A percentile compares a stretch with the other conserved stretches of the same genome.
These are phyloP conservation scores for Psilocybe cubensis DNA, from an alignment of 768 basidiomycete genomes.

Conservation along the genomic window DNA sequence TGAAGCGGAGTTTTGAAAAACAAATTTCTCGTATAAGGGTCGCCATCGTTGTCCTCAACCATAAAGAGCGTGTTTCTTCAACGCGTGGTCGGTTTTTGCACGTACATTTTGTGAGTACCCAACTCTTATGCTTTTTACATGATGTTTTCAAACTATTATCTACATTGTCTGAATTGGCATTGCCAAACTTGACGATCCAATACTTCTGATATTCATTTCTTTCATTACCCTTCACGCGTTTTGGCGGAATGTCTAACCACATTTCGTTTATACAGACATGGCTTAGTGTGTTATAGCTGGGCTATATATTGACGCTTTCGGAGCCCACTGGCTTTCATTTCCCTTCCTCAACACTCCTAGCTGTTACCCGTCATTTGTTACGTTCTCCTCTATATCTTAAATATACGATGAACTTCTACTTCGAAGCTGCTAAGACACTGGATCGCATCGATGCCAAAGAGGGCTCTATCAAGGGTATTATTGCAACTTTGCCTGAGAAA, in stretches of 20 bases:
- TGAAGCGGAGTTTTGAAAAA: constrained; percentile 36
- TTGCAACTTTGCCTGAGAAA: constrained; percentile 74
- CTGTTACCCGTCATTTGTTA: constrained; percentile 11
- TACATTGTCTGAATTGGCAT: constrained; percentile 86
- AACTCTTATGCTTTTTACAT: constrained; percentile 8
- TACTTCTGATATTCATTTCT: constrained; percentile 30
- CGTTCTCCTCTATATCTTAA: constrained; percentile 32
- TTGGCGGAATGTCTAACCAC: constrained; percentile 8
- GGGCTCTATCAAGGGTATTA: constrained; percentile 89
- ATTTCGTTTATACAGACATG: constrained; percentile 14
- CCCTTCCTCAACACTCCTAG: constrained; percentile 4
- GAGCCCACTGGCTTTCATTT: not conserved
- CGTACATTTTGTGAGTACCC: constrained; percentile 17
- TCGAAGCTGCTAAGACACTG: constrained; percentile 81
- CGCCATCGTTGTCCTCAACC: not conserved
- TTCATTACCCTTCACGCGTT: constrained; percentile 3
- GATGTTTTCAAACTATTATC: constrained; percentile 71
- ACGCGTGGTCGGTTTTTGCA: not conserved
- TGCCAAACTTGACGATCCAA: constrained; percentile 53
- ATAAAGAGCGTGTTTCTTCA: not conserved
- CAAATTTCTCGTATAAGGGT: not conserved
- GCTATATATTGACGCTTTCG: not conserved
- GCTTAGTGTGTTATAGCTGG: constrained; percentile 5
- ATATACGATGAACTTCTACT: constrained; percentile 90
- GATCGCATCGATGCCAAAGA: constrained; percentile 87